Evolutionary conservation across 2,329 filamentous ascomycete species (phyloP), one percentile per base, ranked within the genome.

Genomic region (Raffaelea deltoideospora): DNA sequence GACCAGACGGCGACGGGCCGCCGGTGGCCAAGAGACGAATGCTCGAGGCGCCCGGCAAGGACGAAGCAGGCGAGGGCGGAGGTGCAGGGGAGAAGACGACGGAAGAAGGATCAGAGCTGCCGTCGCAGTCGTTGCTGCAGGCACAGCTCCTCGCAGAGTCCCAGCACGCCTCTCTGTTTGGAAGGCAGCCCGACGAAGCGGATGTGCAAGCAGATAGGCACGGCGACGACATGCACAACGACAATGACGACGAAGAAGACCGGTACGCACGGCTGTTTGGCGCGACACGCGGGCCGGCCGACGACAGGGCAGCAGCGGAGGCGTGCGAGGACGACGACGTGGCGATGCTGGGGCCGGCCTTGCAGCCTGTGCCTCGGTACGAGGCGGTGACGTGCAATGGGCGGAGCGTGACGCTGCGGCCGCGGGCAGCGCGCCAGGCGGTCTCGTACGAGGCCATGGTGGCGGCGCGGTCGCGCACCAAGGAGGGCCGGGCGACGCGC

Each of bases 381-480:
- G 5, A 29, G 4, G 21, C 46, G 11, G 26, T 38, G 37, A 72
- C 67, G 15, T 76, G 72, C 39, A 60, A 64, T 18, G 80, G 80
- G 22, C 69, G 63, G 30, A 60, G 61, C 0, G 54, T 72, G 2
- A 61, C 67, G 0, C 63, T 84, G 31, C 64, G 64, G 31, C 61
- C 72, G 47, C 72, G 75, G 35, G 63, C 62, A 37, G 51, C 58
- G 8, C 52, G 55, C 1, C 53, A 56, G 1, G 51, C 58, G 1
- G 51, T 69, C 1, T 63, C 78, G 0, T 84, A 79, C 48, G 74
- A 82, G 48, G 61, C 69, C 28, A 67, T 85, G 46, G 70, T 82
- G 3, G 78, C 79, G 18, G 68, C 73, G 10, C 65, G 79, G 34
- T 83, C 79, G 5, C 71, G 60, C 38, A 75, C 69, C 1, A 75